Base-by-base conservation (phyloP, 1,139 yeast genomes). In the Pichia sp. region DNA sequence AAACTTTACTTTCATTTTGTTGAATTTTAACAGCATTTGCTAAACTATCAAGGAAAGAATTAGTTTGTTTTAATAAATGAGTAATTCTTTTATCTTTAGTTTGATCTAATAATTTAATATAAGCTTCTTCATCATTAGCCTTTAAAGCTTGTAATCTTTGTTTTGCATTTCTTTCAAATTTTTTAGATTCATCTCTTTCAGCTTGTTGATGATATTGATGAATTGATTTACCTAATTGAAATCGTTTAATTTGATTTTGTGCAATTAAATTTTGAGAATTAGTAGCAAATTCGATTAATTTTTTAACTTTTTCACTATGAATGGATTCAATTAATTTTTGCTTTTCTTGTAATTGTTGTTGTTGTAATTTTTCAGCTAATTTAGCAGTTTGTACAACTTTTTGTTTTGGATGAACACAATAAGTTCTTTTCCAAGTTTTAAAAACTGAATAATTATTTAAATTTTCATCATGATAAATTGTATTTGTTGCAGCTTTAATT, bases 101-200 rank as follows among this genome's bases (percentile, higher is more conserved):
- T 59, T 84, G 89, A 61, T 84, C 92, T 55, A 84, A 73, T 55
- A 84, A 73, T 58, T 83, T 83, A 65, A 84, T 76, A 66, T 84
- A 84, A 0, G 90, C 92, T 59, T 84, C 94, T 66, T 84, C 94
- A 67, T 84, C 92, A 60, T 84, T 84, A 48, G 86, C 84, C 55
- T 82, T 83, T 70, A 85, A 74, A 30, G 94, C 94, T 64, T 82
- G 89, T 62, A 85, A 76, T 79, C 94, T 87, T 58, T 83, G 90
- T 57, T 82, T 84, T 4, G 94, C 94, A 65, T 78, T 83, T 60
- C 75, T 76, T 63, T 84, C 94, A 39, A 82, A 65, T 59, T 83
- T 74, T 67, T 80, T 82, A 48, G 77, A 81, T 60, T 84, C 94
- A 53, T 85, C 94, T 56, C 78, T 80, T 48, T 83, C 89, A 22